phyloP scores from a whole-genome alignment of 805 yeast species.

The Clavispora asparagi region DNA sequence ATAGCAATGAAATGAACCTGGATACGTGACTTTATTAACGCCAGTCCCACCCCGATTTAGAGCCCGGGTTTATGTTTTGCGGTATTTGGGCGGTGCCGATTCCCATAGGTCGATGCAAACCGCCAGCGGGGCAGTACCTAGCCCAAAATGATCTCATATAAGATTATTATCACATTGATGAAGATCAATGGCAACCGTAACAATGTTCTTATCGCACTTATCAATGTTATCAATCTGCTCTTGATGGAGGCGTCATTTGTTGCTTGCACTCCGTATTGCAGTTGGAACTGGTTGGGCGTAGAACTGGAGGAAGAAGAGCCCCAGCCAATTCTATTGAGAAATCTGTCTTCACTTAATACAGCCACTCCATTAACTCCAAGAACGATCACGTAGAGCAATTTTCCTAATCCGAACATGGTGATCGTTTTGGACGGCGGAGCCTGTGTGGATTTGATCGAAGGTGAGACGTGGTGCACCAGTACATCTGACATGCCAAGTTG shows the following conservation, averaged over 20 bases:
- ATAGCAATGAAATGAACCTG: not conserved
- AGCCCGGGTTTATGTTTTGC: not conserved
- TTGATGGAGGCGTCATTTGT: slow-evolving; percentile 43
- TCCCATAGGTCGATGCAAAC: no score
- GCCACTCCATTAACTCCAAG: slow-evolving; percentile 71
- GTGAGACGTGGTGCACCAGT: not conserved
- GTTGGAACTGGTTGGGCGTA: slow-evolving; percentile 15
- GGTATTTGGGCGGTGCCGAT: not conserved
- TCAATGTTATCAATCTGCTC: slow-evolving; percentile 55
- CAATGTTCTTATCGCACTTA: slow-evolving; percentile 70
- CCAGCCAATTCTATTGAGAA: slow-evolving; percentile 55
- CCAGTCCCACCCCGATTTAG: not conserved
- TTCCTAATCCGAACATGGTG: slow-evolving; percentile 57
- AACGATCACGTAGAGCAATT: slow-evolving; percentile 50
- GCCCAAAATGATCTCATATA: slow-evolving; percentile 68
- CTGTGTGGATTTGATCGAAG: not conserved
- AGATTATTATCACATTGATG: slow-evolving; percentile 58
- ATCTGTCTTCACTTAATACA: slow-evolving; percentile 74
- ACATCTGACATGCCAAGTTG: not conserved
- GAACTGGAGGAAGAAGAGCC: slow-evolving; percentile 15
- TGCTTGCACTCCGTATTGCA: slow-evolving; percentile 39
- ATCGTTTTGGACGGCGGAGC: not conserved
- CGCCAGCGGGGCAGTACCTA: no score
- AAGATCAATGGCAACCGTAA: slow-evolving; percentile 71
- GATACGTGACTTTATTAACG: not conserved